Percentiles rank a stretch among this genome's conserved stretches.
phyloP scores from a whole-genome alignment of 73 alveolate species.

The Paramecium tetraurelia region DNA sequence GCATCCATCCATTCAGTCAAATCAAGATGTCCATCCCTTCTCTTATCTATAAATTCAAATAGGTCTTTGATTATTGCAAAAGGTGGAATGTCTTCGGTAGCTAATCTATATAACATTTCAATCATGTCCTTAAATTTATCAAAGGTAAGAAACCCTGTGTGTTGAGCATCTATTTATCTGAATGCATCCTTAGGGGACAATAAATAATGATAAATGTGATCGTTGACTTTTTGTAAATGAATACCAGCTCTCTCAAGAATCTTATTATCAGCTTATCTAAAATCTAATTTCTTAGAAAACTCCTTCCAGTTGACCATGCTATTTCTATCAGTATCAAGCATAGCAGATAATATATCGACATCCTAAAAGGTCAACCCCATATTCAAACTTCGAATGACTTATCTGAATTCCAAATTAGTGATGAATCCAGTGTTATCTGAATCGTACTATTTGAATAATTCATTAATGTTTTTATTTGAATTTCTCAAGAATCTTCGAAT shows the following conservation, averaged over 20 bases:
- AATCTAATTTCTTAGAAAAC: conserved; percentile 70
- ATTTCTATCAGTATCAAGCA: conserved; percentile 73
- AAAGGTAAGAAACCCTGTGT: conserved; percentile 71
- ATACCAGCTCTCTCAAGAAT: conserved; percentile 70
- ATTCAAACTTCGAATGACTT: conserved; percentile 78
- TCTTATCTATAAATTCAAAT: conserved; percentile 88
- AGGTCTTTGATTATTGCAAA: conserved; percentile 88
- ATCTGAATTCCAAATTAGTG: conserved; percentile 78
- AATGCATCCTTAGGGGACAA: conserved; percentile 89
- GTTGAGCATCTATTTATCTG: conserved; percentile 70
- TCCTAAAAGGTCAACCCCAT: conserved; percentile 80
- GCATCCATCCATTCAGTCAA: conserved; percentile 91
- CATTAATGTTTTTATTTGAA: conserved; percentile 54
- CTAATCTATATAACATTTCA: conserved; percentile 71
- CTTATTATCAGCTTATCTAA: conserved; percentile 68
- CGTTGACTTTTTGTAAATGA: conserved; percentile 75
- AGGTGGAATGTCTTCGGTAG: conserved; percentile 83
- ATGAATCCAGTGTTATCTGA: conserved; percentile 74
- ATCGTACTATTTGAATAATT: conserved; percentile 73
- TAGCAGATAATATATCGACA: conserved; percentile 70
- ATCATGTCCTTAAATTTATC: conserved; percentile 71
- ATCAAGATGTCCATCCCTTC: conserved; percentile 96
- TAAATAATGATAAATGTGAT: conserved; percentile 78
- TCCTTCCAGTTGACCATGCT: conserved; percentile 82
- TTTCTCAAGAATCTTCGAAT: conserved; percentile 69